Evolutionary conservation across 2,329 filamentous ascomycete genomes (phyloP), one percentile per base, ranked within the genome.

Genomic region (Xylariaceae sp.): DNA sequence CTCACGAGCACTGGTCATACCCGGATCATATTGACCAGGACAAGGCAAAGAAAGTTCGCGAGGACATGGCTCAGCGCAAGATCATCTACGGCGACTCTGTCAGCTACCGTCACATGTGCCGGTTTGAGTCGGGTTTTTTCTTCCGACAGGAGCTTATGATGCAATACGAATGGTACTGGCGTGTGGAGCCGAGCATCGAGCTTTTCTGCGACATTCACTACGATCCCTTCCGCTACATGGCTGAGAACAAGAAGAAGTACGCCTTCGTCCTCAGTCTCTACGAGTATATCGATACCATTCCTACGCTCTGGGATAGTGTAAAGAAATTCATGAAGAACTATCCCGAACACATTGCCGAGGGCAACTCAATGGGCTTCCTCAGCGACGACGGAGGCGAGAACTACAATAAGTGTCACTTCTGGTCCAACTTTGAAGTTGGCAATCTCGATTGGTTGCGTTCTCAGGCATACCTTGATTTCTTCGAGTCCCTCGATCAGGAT

Each of bases 151-250:
- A 82, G 22, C 73, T 96, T 56, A 91, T 98, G 88, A 72, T 88
- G 67, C 90, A 97, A 66, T 98, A 95, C 70, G 93, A 98, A 65
- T 98, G 89, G 81, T 98, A 98, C 79, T 98, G 93, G 93, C 88
- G 94, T 57, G 93, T 98, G 12, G 93, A 98, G 77, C 93, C 93
- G 59, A 93, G 88, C 69, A 83, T 98, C 64, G 88, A 97, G 74
- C 85, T 98, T 51, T 96, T 82, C 78, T 98, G 93, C 71, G 93
- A 98, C 64, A 79, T 98, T 62, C 79, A 89, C 68, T 95, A 95
- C 68, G 93, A 98, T 64, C 88, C 93, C 6, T 98, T 98, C 83
- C 88, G 88, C 54, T 90, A 82, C 74, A 96, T 98, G 90, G 84
- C 86, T 58, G 91, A 97, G 64, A 83, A 95, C 70, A 85, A 87